A percentile compares a stretch with the other conserved stretches of the same genome.
phyloP scores from a whole-genome alignment of 1,284 basidiomycete genomes.

The Cystobasidium pallidum region DNA sequence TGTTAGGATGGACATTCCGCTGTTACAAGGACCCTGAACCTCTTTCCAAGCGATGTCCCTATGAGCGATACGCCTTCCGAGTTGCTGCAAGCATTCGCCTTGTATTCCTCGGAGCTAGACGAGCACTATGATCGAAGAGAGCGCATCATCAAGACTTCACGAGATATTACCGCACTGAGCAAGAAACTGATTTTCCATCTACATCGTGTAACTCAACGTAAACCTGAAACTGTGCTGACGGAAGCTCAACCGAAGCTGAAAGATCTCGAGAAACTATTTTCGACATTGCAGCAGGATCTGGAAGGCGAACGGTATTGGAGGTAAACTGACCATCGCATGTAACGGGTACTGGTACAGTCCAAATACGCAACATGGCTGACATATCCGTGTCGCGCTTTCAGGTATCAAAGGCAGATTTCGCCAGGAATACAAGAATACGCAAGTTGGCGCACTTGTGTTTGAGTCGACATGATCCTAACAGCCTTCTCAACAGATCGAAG shows the following conservation, averaged over 20 bases:
- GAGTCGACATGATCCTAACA: too few relatives aligned
- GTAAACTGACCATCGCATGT: too few relatives aligned
- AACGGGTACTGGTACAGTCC: too few relatives aligned
- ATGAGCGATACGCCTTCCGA: constrained; percentile 14
- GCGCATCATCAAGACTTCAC: constrained; percentile 73
- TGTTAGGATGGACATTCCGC: not conserved
- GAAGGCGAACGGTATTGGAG: constrained; percentile 71
- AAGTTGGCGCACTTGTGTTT: constrained; percentile 36
- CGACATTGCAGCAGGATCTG: constrained; percentile 67
- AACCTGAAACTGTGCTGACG: constrained; percentile 59
- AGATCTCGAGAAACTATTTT: constrained; percentile 71
- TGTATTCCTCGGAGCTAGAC: constrained; percentile 72
- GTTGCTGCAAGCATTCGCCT: constrained; percentile 61
- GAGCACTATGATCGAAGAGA: constrained; percentile 64
- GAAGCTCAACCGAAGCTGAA: constrained; percentile 70
- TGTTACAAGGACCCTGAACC: not conserved
- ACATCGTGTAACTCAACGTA: constrained; percentile 65
- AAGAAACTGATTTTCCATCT: constrained; percentile 94
- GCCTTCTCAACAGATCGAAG: constrained; percentile 78
- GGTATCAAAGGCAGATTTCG: constrained; percentile 51
- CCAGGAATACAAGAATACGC: constrained; percentile 58
- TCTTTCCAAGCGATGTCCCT: not conserved
- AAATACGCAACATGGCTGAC: too few relatives aligned
- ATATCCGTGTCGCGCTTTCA: constrained; percentile 19
- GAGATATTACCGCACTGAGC: constrained; percentile 88